Base-by-base conservation (phyloP, 129 eudicot genomes). In the Heracleum sosnowskyi region DNA sequence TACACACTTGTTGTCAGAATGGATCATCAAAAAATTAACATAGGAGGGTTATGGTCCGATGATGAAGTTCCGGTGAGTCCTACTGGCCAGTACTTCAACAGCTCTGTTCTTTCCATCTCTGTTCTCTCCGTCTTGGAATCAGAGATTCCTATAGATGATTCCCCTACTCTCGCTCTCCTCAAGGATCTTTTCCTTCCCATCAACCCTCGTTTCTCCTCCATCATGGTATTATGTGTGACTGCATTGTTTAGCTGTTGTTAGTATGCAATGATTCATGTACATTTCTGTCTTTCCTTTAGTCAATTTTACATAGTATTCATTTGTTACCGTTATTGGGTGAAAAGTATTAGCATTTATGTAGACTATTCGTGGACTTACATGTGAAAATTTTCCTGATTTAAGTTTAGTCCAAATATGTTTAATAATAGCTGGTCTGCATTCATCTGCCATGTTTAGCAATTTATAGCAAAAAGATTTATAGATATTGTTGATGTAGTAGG, bases 171-270 rank as follows among this genome's bases (percentile, higher is more conserved):
- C 31, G 10, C 33, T 34, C 68, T 76, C 31, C 66, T 76, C 45
- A 9, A 10, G 1, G 69, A 76, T 76, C 26, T 76, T 1, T 76
- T 76, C 45, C 68, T 53, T 29, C 78, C 77, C 6, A 74, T 74
- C 40, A 74, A 74, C 28, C 60, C 77, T 8, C 77, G 77, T 11
- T 74, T 74, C 60, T 74, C 77, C 36, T 77, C 87, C 7, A 40
- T 84, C 70, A 86, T 86, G 87, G 90, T 86, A 83, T 18, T 57
- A 4, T 22, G 11, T 9, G 68, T 60, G 68, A 7, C 62, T 60
- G 39, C 72, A 66, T 66, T 66, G 72, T 16, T 63, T 66, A n/a
- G 33, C 13, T 44, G 16, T n/a, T 60, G 33, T 60, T 60, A 60
- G 33, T n/a, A 7, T 24, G n/a, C n/a, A 60, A 60, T 60, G 16